phyloP scores from a whole-genome alignment of 352 stramenopile species.

The Thalassiosira tumida region DNA sequence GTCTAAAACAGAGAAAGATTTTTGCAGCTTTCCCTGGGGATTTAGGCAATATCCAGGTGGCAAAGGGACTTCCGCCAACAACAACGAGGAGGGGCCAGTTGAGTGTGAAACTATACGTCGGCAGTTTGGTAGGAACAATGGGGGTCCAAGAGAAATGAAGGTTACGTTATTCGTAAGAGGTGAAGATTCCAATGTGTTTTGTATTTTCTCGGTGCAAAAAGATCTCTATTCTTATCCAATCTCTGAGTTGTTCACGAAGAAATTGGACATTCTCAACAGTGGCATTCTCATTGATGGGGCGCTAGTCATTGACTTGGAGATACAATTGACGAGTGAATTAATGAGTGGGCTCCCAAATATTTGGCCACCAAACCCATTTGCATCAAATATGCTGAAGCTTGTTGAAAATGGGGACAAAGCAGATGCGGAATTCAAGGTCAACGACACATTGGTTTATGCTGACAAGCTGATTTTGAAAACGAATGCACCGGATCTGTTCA shows the following conservation, averaged over 20 bases:
- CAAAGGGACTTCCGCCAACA: not conserved
- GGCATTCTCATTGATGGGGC: not conserved
- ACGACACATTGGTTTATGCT: slow-evolving; percentile 10
- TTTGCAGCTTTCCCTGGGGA: no score
- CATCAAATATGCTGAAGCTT: slow-evolving; percentile 17
- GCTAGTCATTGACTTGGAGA: not conserved
- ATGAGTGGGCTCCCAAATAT: not conserved
- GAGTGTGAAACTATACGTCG: no score
- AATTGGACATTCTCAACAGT: no score
- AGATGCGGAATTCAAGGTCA: slow-evolving; percentile 13
- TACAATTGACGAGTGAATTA: not conserved
- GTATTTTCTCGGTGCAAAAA: not conserved
- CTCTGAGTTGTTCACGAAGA: no score
- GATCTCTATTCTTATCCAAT: no score
- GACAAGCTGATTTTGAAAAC: slow-evolving; percentile 53
- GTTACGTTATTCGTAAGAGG: not conserved
- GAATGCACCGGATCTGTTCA: slow-evolving; percentile 43
- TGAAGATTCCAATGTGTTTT: not conserved
- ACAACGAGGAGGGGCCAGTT: no score
- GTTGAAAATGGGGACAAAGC: slow-evolving; percentile 9
- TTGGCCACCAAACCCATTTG: not conserved
- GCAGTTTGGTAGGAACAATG: no score
- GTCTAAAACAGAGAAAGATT: no score
- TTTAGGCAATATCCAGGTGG: not conserved
- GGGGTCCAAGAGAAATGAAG: no score